Evolutionary conservation across 306 rosid genomes (phyloP), one percentile per base, ranked within the genome.

Genomic region (Quercus wislizeni): DNA sequence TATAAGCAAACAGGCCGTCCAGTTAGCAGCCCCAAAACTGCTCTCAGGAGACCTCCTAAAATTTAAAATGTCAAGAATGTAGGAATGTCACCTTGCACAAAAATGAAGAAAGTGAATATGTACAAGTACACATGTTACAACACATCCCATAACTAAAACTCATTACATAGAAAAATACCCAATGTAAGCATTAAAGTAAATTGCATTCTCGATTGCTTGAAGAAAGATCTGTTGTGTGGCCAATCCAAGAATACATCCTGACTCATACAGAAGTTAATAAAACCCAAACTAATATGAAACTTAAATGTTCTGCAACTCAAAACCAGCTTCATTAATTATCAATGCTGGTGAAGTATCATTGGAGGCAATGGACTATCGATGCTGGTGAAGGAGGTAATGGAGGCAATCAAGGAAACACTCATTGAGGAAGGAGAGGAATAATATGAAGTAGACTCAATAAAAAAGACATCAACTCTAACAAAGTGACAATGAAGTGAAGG

Each of bases 31-130:
- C 85, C 84, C 83, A 87, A 81, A 83, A 86, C 57, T 79, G 88
- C 89, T 82, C 87, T 86, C 80, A 94, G 74, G 79, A 94, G 90
- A 84, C 80, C 87, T 94, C 82, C 97, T 84, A 67, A 91, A 75
- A 74, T 79, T 84, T 78, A 92, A 87, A 76, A 85, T 83, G 81
- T 92, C 93, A 51, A 82, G 91, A 43, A 84, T 77, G 71, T 88
- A 51, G 83, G 91, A 43, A 84, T 77, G 71, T 92, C 97, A 82
- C 88, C 85, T 97, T 92, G 88, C 81, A 91, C 6, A 58, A 35
- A 75, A 71, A 78, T 25, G 61, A 63, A 72, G 69, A 79, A 59
- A 67, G 20, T 14, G 73, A 51, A 76, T 71, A 52, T 30, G 18
- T 51, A 14, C 67, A 64, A 18, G 35, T 61, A 43, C 23, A 35